phyloP scores from a whole-genome alignment of 208 protist species.

The Leishmania mexicana region DNA sequence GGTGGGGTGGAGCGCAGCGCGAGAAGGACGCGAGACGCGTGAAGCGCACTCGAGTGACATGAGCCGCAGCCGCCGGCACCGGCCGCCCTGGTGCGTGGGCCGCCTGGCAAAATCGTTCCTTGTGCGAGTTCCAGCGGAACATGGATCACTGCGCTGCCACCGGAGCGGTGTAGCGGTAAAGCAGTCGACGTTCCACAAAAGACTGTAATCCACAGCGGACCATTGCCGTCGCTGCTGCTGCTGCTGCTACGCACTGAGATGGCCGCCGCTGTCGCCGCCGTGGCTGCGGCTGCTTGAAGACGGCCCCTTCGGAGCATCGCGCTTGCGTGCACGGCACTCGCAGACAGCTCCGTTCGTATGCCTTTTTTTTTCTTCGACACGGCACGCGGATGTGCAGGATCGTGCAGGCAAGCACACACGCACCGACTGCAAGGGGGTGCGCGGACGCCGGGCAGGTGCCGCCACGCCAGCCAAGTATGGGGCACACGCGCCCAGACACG shows the following conservation, averaged over 20 bases:
- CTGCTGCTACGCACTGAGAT: background rate
- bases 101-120: background rate
- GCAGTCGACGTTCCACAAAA: background rate
- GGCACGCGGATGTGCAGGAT: background rate
- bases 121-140: background rate
- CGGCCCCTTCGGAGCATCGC: constrained; percentile 22
- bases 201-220: constrained; percentile 19
- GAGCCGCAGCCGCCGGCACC: background rate
- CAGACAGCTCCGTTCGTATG: background rate
- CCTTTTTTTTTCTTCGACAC: background rate
- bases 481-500: background rate
- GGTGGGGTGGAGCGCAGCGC: background rate
- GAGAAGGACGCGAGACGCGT: constrained; percentile 5
- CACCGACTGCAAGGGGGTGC: background rate
- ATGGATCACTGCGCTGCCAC: background rate
- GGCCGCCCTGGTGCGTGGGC: background rate
- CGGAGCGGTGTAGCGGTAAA: background rate
- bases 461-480: too few species aligned
- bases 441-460: too few species aligned
- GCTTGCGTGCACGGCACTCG: background rate
- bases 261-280: background rate
- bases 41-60: constrained; percentile 1
- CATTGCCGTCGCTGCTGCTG: background rate
- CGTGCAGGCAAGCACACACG: constrained; percentile 12
- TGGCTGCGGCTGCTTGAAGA: constrained; percentile 11